Evolutionary conservation across 495 filamentous ascomycete species (phyloP).

Genomic region (Penicillium parvum): DNA sequence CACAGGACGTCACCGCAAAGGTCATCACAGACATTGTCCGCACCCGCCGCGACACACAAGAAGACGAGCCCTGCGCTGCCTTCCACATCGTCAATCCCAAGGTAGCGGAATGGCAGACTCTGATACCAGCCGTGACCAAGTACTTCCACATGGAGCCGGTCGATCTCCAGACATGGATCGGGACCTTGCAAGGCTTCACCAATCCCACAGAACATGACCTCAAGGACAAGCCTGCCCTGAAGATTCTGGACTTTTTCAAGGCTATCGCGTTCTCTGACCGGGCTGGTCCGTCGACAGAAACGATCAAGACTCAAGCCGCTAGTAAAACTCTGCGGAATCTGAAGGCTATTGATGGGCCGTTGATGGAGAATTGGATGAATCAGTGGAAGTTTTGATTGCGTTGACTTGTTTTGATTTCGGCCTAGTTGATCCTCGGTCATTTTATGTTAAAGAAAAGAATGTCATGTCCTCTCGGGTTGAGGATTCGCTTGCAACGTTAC

Average conservation of each 20-base stretch:
- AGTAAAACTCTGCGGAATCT: constrained; percentile 6
- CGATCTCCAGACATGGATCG: constrained; percentile 17
- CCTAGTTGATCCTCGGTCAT: no score
- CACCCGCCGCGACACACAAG: constrained; percentile 4
- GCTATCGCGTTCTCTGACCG: constrained; percentile 3
- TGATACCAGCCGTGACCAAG: constrained; percentile 9
- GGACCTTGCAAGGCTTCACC: constrained; percentile 12
- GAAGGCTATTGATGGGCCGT: neutral
- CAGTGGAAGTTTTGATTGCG: constrained; percentile 9
- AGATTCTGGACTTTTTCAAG: constrained; percentile 24
- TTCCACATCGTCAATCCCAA: constrained; percentile 28
- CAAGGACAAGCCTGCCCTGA: constrained; percentile 18
- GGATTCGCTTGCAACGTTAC: no score
- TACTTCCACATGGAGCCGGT: constrained; percentile 6
- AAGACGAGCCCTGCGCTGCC: constrained; percentile 3
- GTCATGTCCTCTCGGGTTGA: no score
- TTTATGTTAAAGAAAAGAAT: no score
- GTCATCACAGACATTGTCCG: constrained; percentile 13
- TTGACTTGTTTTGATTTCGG: neutral
- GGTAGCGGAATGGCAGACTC: constrained; percentile 11
- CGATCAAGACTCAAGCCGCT: constrained; percentile 1
- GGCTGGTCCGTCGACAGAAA: constrained; percentile 1
- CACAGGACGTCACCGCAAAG: constrained; percentile 13
- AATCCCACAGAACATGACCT: constrained; percentile 12
- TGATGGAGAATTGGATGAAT: constrained; percentile 13